phyloP scores from a whole-genome alignment of 1,284 basidiomycete species.

The Ustilago trichophora region DNA sequence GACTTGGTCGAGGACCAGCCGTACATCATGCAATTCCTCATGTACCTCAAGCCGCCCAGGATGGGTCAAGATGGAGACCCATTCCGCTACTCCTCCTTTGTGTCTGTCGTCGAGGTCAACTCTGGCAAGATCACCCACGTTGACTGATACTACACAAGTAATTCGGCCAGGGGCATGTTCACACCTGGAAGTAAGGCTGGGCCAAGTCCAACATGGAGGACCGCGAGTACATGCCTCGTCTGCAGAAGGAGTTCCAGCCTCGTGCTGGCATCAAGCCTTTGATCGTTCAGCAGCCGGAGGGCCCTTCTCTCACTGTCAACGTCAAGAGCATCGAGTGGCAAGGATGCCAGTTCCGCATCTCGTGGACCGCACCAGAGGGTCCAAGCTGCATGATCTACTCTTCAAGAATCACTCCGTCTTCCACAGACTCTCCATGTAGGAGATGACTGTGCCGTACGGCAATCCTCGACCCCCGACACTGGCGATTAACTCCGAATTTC shows the following conservation, averaged over 20 bases:
- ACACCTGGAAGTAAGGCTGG: slow-evolving; percentile 49
- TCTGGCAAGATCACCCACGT: slow-evolving; percentile 47
- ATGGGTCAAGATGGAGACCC: slow-evolving; percentile 38
- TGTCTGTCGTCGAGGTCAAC: slow-evolving; percentile 62
- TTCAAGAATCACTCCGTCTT: slow-evolving; percentile 61
- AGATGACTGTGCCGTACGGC: slow-evolving; percentile 69
- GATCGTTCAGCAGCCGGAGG: slow-evolving; percentile 53
- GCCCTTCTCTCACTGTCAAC: slow-evolving; percentile 47
- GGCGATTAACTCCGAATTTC: slow-evolving; percentile 13
- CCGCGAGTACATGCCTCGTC: slow-evolving; percentile 65
- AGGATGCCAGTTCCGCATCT: slow-evolving; percentile 51
- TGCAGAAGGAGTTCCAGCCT: slow-evolving; percentile 35
- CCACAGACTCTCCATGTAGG: slow-evolving; percentile 68
- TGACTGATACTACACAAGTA: slow-evolving; percentile 59
- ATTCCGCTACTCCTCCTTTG: slow-evolving; percentile 66
- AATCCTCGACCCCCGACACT: slow-evolving; percentile 50
- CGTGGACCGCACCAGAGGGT: slow-evolving; percentile 66
- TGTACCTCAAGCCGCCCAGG: slow-evolving; percentile 42
- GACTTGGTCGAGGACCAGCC: slow-evolving; percentile 45
- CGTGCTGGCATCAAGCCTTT: slow-evolving; percentile 47
- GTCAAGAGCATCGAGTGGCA: slow-evolving; percentile 52
- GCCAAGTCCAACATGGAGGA: slow-evolving; percentile 58
- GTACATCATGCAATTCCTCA: slow-evolving; percentile 42
- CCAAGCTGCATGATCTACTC: slow-evolving; percentile 54
- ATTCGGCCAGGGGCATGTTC: slow-evolving; percentile 52